Percentiles rank a stretch among this genome's conserved stretches.
Conservation (phyloP, 2,329 filamentous ascomycete species). For the Pleurostoma richardsiae region DNA sequence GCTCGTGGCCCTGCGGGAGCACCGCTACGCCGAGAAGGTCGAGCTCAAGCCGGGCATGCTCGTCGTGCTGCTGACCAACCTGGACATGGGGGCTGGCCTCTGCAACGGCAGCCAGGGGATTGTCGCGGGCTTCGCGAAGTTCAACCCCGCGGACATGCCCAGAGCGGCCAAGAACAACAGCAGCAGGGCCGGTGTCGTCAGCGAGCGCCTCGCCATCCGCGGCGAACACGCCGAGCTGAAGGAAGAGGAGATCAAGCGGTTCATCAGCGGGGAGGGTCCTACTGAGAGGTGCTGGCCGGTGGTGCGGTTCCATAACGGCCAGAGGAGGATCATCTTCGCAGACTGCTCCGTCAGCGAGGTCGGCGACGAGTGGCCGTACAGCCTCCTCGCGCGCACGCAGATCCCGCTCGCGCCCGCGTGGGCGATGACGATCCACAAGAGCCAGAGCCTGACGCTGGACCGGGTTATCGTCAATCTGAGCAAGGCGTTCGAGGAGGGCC, state of each 20-base stretch:
- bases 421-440: conserved; percentile 61
- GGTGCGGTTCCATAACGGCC: conserved; percentile 47
- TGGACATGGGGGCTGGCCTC: conserved; percentile 32
- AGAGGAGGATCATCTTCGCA: conserved; percentile 38
- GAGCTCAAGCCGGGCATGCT: conserved; percentile 45
- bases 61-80: conserved; percentile 46
- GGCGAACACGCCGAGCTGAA: conserved; percentile 31
- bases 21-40: conserved; percentile 36
- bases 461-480: conserved; percentile 49
- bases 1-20: conserved; percentile 31
- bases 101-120: conserved; percentile 44
- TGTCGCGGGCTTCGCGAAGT: conserved; percentile 35
- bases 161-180: conserved; percentile 4
- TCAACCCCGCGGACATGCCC: conserved; percentile 20
- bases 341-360: conserved; percentile 43
- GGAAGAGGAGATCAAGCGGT: conserved; percentile 29
- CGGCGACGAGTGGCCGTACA: conserved; percentile 38
- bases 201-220: conserved; percentile 10
- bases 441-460: conserved; percentile 58
- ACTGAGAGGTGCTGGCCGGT: conserved; percentile 38
- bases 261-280: conserved; percentile 23
- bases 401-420: conserved; percentile 55
- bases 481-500: conserved; percentile 48
- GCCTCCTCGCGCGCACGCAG: conserved; percentile 50
- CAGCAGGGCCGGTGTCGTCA: not conserved